Evolutionary conservation across 78 protist species (phyloP).

Genomic region (Cavenderia fasciculata): DNA sequence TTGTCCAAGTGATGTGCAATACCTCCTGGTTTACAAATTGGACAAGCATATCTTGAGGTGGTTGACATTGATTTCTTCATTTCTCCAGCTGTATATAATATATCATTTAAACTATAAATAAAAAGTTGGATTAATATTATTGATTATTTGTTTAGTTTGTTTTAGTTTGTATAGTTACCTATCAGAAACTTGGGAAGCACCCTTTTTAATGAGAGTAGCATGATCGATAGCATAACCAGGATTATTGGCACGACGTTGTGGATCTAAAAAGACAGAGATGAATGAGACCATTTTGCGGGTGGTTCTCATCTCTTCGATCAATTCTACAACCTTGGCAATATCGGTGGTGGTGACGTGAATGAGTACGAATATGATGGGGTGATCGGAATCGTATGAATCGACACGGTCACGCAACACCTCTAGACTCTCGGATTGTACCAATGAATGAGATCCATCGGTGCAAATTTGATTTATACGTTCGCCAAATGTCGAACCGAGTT

Average conservation of each 20-base stretch:
- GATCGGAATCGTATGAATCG: not conserved
- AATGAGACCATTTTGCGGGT: not conserved
- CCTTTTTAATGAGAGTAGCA: not conserved
- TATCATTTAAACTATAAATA: not conserved
- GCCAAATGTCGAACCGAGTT: too few relatives aligned
- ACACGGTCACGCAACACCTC: too few relatives aligned
- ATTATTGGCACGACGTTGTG: not conserved
- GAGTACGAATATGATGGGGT: not conserved
- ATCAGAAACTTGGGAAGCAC: conserved; percentile 6
- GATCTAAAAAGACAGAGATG: not conserved
- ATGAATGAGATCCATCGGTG: too few relatives aligned
- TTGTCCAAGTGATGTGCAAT: conserved; percentile 1
- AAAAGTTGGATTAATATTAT: not conserved
- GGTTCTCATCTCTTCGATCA: not conserved
- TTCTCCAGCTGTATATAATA: not conserved
- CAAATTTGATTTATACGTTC: too few relatives aligned
- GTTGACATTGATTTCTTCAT: not conserved
- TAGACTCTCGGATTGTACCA: too few relatives aligned
- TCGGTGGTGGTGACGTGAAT: not conserved
- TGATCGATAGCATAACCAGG: not conserved
- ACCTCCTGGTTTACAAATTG: conserved; percentile 43
- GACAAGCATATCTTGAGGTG: conserved; percentile 18
- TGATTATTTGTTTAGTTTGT: not conserved
- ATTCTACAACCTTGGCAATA: not conserved
- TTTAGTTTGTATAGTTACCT: not conserved